phyloP scores from a whole-genome alignment of 2,329 filamentous ascomycete species.

The Hypoxylon rubiginosum region DNA sequence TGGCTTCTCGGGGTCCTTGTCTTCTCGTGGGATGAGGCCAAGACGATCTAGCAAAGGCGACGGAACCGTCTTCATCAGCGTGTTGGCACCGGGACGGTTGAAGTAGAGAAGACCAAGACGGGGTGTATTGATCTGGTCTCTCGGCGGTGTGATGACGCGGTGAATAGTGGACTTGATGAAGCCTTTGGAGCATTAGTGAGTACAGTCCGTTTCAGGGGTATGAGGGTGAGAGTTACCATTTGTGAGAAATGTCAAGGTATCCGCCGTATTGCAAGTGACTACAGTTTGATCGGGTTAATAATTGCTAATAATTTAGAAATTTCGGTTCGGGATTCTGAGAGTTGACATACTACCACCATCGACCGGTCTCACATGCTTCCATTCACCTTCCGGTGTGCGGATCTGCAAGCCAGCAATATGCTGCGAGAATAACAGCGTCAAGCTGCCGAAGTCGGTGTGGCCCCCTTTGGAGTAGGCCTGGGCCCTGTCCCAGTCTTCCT shows the following conservation, averaged over 20 bases:
- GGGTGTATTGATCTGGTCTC: constrained; percentile 44
- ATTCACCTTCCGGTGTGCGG: constrained; percentile 57
- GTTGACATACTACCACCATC: constrained; percentile 45
- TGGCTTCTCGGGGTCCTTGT: constrained; percentile 53
- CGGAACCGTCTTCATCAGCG: constrained; percentile 52
- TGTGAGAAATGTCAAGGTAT: constrained; percentile 60
- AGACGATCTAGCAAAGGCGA: constrained; percentile 55
- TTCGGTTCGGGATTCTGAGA: too few relatives aligned
- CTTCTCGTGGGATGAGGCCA: constrained; percentile 56
- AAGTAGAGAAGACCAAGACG: constrained; percentile 49
- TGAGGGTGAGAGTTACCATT: constrained; percentile 49
- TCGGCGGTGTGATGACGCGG: constrained; percentile 46
- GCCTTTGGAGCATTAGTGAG: constrained; percentile 41
- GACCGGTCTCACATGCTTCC: constrained; percentile 49
- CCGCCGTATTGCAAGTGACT: constrained; percentile 63
- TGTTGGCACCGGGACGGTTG: constrained; percentile 46
- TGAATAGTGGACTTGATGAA: constrained; percentile 49
- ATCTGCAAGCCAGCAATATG: constrained; percentile 68
- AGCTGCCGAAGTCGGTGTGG: constrained; percentile 50
- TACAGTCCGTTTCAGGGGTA: constrained; percentile 34
- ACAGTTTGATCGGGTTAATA: constrained; percentile 7
- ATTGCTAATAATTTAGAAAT: not conserved
- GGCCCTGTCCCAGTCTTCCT: constrained; percentile 52
- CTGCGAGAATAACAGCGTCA: constrained; percentile 69
- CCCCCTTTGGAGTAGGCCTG: constrained; percentile 59